A percentile compares a stretch with the other conserved stretches of the same genome.
Evolutionary conservation across 371 early-diverging fungal genomes (phyloP).

Genomic region (Apophysomyces trapeziformis): DNA sequence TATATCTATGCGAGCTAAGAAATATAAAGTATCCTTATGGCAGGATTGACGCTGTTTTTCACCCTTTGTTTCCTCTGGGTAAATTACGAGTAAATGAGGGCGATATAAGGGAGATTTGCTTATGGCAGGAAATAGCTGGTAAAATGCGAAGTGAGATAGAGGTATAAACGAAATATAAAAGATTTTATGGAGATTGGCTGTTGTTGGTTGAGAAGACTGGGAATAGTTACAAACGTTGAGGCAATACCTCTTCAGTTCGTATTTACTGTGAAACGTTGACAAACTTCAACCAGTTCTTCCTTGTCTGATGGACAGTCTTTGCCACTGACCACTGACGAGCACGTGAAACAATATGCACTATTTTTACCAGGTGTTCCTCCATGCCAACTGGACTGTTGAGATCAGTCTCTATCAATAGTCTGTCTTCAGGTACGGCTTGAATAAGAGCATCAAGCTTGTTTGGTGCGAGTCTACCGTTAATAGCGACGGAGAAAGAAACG

Average conservation of each 20-base stretch:
- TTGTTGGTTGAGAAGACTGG: background rate
- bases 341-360: constrained; percentile 64
- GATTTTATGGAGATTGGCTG: too few species aligned
- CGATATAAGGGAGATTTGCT: too few species aligned
- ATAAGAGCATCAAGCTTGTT: constrained; percentile 60
- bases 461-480: constrained; percentile 58
- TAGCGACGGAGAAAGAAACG: constrained; percentile 68
- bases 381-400: constrained; percentile 62
- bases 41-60: too few species aligned
- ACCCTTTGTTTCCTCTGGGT: too few species aligned
- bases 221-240: background rate
- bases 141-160: too few species aligned
- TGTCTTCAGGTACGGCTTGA: constrained; percentile 69
- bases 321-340: constrained; percentile 69
- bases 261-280: constrained; percentile 25
- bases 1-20: background rate
- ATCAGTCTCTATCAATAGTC: constrained; percentile 85
- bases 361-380: constrained; percentile 61
- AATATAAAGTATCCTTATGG: background rate
- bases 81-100: too few species aligned
- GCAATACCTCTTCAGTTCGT: background rate
- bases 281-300: constrained; percentile 69
- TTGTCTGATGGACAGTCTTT: constrained; percentile 57
- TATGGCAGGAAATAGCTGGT: too few species aligned
- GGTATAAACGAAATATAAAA: too few species aligned